These are phyloP conservation scores for Cryptococcus hybrid DNA, from an alignment of 1,284 basidiomycete genomes.

Conservation along the genomic window DNA sequence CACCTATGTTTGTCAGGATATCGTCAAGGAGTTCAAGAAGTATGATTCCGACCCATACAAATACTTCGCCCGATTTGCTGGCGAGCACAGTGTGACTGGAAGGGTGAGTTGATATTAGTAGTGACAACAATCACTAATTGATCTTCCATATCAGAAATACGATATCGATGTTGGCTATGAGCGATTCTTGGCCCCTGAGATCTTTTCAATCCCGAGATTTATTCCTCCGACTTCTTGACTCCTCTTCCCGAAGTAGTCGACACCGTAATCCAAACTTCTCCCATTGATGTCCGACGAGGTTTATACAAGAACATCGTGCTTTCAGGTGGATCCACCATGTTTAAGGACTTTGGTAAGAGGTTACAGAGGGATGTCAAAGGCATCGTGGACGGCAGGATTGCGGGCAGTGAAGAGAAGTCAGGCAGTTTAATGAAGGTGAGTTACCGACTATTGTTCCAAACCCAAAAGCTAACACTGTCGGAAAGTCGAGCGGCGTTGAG, in stretches of 20 bases:
- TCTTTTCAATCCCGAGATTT: slow-evolving; percentile 99
- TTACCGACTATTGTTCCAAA: neutral
- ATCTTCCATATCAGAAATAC: slow-evolving; percentile 65
- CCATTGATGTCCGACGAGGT: slow-evolving; percentile 91
- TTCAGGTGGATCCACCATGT: slow-evolving; percentile 84
- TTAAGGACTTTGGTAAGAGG: slow-evolving; percentile 94
- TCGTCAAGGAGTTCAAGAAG: slow-evolving; percentile 98
- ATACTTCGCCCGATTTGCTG: slow-evolving; percentile 91
- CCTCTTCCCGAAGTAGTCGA: slow-evolving; percentile 97
- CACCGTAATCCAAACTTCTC: slow-evolving; percentile 90
- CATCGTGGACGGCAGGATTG: slow-evolving; percentile 86
- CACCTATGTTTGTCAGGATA: slow-evolving; percentile 98
- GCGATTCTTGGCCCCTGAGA: slow-evolving; percentile 97
- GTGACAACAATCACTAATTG: slow-evolving; percentile 1
- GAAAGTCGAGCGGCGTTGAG: slow-evolving; percentile 85
- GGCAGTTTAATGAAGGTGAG: slow-evolving; percentile 73
- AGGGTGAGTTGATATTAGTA: slow-evolving; percentile 56
- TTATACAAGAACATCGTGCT: slow-evolving; percentile 98
- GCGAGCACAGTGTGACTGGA: slow-evolving; percentile 89
- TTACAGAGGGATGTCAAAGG: slow-evolving; percentile 94
- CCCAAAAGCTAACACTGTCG: neutral
- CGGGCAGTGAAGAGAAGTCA: slow-evolving; percentile 69
- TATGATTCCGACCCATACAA: slow-evolving; percentile 97
- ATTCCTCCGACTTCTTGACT: slow-evolving; percentile 96
- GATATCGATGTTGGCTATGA: slow-evolving; percentile 94